A percentile compares a stretch with the other conserved stretches of the same genome.
Evolutionary conservation across 371 early-diverging fungal species (phyloP).

Genomic region (Blastocladiella emersonii): DNA sequence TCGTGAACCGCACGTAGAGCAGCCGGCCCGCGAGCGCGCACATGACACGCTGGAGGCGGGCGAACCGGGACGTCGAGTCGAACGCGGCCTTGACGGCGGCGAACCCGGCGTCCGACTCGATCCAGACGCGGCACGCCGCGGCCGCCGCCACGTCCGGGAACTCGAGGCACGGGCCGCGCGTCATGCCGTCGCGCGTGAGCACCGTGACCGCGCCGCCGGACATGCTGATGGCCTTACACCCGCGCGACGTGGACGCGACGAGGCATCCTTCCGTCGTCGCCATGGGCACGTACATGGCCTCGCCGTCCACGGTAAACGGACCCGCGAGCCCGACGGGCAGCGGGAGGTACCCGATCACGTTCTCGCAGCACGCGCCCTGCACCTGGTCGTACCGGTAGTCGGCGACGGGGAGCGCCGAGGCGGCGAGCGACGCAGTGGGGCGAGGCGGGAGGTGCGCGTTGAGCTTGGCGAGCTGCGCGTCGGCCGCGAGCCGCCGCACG

Average conservation of each 20-base stretch:
- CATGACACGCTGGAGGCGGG: slow-evolving; percentile 50
- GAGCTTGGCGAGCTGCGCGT: slow-evolving; percentile 7
- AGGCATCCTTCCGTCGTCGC: slow-evolving; percentile 93
- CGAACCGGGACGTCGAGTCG: slow-evolving; percentile 82
- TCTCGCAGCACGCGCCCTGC: slow-evolving; percentile 89
- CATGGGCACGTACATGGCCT: slow-evolving; percentile 76
- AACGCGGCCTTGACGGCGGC: slow-evolving; percentile 54
- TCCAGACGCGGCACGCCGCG: slow-evolving; percentile 54
- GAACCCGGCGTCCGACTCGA: slow-evolving; percentile 51
- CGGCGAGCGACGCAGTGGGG: slow-evolving; percentile 18
- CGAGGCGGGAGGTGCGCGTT: neutral
- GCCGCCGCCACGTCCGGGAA: slow-evolving; percentile 59
- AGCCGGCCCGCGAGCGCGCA: slow-evolving; percentile 70
- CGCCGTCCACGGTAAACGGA: slow-evolving; percentile 67
- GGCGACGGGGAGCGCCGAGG: slow-evolving; percentile 52
- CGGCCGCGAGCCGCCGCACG: slow-evolving; percentile 47
- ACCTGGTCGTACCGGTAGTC: slow-evolving; percentile 81
- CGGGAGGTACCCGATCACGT: slow-evolving; percentile 90
- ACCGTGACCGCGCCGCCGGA: slow-evolving; percentile 80
- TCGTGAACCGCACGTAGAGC: slow-evolving; percentile 73
- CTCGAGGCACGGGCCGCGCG: slow-evolving; percentile 84
- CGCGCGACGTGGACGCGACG: slow-evolving; percentile 91
- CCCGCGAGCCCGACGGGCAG: slow-evolving; percentile 90
- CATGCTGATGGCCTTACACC: slow-evolving; percentile 86
- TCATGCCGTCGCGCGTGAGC: slow-evolving; percentile 81